Evolutionary conservation across 148 eudicot genomes (phyloP).

Genomic region (Suaeda aralocaspica): DNA sequence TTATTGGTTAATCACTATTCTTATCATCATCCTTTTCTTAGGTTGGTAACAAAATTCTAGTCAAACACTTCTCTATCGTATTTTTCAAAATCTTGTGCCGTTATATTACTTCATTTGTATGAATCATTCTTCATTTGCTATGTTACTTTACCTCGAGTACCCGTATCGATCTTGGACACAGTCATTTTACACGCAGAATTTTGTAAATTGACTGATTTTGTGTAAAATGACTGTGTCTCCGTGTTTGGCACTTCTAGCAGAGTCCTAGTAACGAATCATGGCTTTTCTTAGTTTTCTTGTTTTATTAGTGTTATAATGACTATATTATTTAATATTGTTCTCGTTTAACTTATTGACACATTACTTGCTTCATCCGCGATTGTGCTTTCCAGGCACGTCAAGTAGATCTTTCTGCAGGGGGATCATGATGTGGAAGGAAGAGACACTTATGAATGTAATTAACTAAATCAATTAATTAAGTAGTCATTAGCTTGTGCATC

Average conservation of each 20-base stretch:
- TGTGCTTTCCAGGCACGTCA: slow-evolving; percentile 65
- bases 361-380: slow-evolving; percentile 11
- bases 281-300: background rate
- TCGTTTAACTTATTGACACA: slow-evolving; percentile 1
- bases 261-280: too few species aligned
- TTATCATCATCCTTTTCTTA: slow-evolving; percentile 83
- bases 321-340: background rate
- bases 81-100: background rate
- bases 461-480: too few species aligned
- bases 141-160: too few species aligned
- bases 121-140: background rate
- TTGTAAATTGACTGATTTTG: too few species aligned
- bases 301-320: background rate
- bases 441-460: slow-evolving; percentile 68
- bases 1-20: slow-evolving; percentile 93
- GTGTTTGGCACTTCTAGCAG: too few species aligned
- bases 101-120: background rate
- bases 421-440: slow-evolving; percentile 94
- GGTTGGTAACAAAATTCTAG: slow-evolving; percentile 38
- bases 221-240: too few species aligned
- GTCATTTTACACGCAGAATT: too few species aligned
- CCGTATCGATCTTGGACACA: too few species aligned
- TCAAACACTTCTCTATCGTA: background rate
- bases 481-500: background rate
- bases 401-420: slow-evolving; percentile 78